Evolutionary conservation across 345 rosid genomes (phyloP).

Genomic region (Citrus cavaleriei): DNA sequence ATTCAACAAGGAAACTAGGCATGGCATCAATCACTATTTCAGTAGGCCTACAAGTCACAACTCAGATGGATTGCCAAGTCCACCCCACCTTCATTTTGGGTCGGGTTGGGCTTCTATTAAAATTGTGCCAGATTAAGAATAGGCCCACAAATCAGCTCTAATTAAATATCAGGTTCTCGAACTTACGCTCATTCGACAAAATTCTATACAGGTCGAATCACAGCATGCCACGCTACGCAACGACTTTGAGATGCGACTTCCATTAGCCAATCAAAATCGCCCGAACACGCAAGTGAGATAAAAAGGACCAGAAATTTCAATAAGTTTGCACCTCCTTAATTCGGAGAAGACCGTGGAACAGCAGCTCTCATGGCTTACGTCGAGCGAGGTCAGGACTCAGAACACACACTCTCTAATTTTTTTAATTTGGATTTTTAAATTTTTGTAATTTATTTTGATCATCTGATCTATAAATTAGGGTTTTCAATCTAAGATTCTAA

Average conservation of each 20-base stretch:
- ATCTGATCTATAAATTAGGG: background rate
- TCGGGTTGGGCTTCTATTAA: no score
- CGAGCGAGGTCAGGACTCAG: conserved; percentile 16
- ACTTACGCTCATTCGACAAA: background rate
- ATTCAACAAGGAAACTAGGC: no score
- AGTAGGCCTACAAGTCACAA: no score
- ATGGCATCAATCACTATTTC: no score
- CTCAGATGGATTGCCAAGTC: no score
- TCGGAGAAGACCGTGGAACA: background rate
- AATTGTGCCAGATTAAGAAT: no score
- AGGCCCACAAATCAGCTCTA: no score
- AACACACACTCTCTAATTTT: no score
- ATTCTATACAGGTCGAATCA: background rate
- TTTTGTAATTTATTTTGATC: background rate
- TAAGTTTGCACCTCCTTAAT: background rate
- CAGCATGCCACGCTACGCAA: background rate
- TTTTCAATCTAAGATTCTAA: background rate
- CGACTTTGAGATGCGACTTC: background rate
- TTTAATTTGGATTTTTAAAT: no score
- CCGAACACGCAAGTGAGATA: background rate
- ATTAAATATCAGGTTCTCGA: background rate
- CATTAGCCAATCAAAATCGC: conserved; percentile 8
- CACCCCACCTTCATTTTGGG: no score
- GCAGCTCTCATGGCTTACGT: conserved; percentile 20
- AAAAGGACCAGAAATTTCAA: background rate